phyloP scores from a whole-genome alignment of 805 yeast species.

The Gaillardinia entomophila region DNA sequence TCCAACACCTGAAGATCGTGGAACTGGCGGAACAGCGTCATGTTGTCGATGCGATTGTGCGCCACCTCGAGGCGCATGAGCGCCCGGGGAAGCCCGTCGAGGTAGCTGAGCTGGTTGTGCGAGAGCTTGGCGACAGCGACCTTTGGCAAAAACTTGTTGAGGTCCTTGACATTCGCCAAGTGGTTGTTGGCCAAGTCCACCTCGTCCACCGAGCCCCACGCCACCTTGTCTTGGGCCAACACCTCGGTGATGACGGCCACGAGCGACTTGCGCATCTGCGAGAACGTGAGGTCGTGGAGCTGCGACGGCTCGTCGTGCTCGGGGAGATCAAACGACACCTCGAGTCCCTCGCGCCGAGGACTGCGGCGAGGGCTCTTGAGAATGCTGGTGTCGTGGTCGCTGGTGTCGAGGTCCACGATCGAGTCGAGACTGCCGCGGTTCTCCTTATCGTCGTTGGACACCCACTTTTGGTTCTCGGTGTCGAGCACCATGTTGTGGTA shows the following conservation, averaged over 20 bases:
- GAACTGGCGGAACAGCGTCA: constrained; percentile 36
- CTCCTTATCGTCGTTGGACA: constrained; percentile 16
- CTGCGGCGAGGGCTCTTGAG: constrained; percentile 1
- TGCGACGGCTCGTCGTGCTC: constrained; percentile 20
- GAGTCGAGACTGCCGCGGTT: constrained; percentile 28
- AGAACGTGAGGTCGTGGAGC: constrained; percentile 40
- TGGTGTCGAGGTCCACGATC: constrained; percentile 30
- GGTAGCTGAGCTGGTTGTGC: constrained; percentile 34
- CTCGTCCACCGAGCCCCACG: constrained; percentile 38
- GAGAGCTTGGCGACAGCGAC: constrained; percentile 35
- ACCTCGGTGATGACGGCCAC: constrained; percentile 42
- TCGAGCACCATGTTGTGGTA: constrained; percentile 26
- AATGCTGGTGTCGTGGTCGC: constrained; percentile 2
- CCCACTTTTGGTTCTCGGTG: constrained; percentile 14
- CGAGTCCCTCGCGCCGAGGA: constrained; percentile 2
- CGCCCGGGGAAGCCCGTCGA: constrained; percentile 41
- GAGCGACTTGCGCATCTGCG: constrained; percentile 38
- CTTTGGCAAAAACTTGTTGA: constrained; percentile 41
- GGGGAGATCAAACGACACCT: constrained; percentile 11
- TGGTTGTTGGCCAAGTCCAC: constrained; percentile 28
- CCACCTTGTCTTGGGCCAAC: constrained; percentile 25
- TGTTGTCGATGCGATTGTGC: constrained; percentile 31
- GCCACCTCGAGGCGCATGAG: constrained; percentile 34
- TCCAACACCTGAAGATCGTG: constrained; percentile 38
- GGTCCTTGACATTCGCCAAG: constrained; percentile 38